Base-by-base conservation (phyloP, 495 filamentous ascomycete species). In the Coniosporium apollinis region DNA sequence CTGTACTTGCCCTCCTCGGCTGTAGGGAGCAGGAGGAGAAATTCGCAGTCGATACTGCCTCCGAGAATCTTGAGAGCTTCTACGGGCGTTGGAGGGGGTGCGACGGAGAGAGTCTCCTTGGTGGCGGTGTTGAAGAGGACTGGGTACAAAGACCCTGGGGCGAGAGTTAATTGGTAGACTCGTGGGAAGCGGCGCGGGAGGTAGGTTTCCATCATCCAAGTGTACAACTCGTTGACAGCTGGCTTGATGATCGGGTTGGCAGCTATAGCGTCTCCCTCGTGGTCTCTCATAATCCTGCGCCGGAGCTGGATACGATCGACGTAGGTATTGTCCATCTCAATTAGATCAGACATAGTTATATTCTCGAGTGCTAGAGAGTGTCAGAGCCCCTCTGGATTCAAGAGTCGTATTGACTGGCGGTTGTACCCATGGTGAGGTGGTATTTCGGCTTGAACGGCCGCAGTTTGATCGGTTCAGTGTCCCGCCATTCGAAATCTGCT, bases 391-490 rank as follows among this genome's bases (percentile, higher is more conserved):
- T 16, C 3, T 19, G 29, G n/a, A n/a, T 9, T 10, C 7, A 15
- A 3, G 11, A 15, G 1, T 8, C 14, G 8, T 8, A 9, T 11
- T 2, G 21, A 3, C 18, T 8, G 4, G 28, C 2, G 4, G 3
- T 38, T 54, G 24, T 54, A 76, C 78, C 74, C 77, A 85, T 82
- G 1, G 76, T 78, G 37, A 82, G 59, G 42, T 81, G 64, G 46
- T 78, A 82, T 28, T 64, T 78, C 9, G 74, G 66, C 45, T 75
- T 79, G 53, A 82, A 83, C 1, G 74, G 74, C 6, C 77, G 62
- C 8, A 79, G 60, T 33, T 74, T 63, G 2, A 67, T 37, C 0
- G 78, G 79, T 24, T 68, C 57, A n/a, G 64, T 69, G 0, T 56
- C 55, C 31, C 60, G 41, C 65, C 71, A 79, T 44, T 79, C 52